These are phyloP conservation scores for Termitomyces titanicus DNA, from an alignment of 768 basidiomycete species.

Conservation along the genomic window DNA sequence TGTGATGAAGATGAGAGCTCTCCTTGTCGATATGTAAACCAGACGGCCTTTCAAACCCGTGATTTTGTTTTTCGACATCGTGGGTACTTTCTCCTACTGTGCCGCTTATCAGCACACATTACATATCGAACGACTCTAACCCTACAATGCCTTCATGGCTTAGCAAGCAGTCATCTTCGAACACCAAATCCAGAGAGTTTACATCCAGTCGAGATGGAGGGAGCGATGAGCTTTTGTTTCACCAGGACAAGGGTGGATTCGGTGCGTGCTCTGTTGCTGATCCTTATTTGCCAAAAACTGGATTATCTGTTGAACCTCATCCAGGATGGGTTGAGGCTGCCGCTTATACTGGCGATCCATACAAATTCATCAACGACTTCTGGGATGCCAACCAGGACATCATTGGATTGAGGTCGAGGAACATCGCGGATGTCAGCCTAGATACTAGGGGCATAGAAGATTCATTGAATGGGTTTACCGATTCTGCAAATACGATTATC, in stretches of 20 bases:
- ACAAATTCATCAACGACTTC: constrained; percentile 19
- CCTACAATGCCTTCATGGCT: constrained; percentile 9
- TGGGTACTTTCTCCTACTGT: background rate
- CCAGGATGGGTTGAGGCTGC: background rate
- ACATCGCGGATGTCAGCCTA: constrained; percentile 9
- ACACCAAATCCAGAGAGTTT: background rate
- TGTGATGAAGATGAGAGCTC: no score
- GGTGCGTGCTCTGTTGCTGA: background rate
- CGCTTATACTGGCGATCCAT: constrained; percentile 7
- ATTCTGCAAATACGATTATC: constrained; percentile 26
- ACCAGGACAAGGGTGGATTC: background rate
- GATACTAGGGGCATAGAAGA: constrained; percentile 25
- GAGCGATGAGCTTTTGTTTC: background rate
- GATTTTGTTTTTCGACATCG: background rate
- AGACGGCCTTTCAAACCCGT: background rate
- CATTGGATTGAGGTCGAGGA: constrained; percentile 9
- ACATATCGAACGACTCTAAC: background rate
- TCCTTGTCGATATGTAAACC: no score
- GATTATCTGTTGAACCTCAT: background rate
- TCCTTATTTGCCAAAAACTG: background rate
- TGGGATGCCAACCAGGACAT: constrained; percentile 18
- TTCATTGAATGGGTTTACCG: constrained; percentile 23
- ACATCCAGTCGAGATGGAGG: background rate
- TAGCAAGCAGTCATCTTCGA: background rate
- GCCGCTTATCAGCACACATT: background rate